phyloP scores from a whole-genome alignment of 495 filamentous ascomycete genomes.

The Annulohypoxylon moriforme region DNA sequence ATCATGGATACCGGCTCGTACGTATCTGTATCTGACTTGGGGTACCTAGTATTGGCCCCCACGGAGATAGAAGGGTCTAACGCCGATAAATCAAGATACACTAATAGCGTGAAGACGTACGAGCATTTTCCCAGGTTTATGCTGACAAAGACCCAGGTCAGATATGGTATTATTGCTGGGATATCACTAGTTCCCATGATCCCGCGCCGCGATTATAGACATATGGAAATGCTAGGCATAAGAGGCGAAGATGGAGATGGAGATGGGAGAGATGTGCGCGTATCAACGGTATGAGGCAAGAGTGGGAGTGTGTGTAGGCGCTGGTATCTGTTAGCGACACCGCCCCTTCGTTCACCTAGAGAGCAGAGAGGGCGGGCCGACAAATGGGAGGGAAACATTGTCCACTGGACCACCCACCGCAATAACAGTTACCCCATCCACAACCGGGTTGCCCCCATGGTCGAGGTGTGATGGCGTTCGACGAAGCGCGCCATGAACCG shows the following conservation, averaged over 20 bases:
- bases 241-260: slow-evolving; percentile 1
- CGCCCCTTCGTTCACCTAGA: slow-evolving; percentile 27
- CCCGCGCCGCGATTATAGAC: neutral
- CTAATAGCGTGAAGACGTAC: neutral
- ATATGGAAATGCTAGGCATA: neutral
- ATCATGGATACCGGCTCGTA: slow-evolving; percentile 4
- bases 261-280: slow-evolving; percentile 1
- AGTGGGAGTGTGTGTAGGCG: slow-evolving; percentile 6
- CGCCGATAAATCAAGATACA: slow-evolving; percentile 21
- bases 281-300: slow-evolving; percentile 7
- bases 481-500: slow-evolving; percentile 33
- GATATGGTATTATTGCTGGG: neutral
- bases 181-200: slow-evolving; percentile 11
- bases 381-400: slow-evolving; percentile 7
- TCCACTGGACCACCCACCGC: neutral
- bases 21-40: slow-evolving; percentile 1
- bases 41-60: neutral
- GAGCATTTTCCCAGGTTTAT: neutral
- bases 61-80: slow-evolving; percentile 27
- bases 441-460: slow-evolving; percentile 27
- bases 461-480: slow-evolving; percentile 20
- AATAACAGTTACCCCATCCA: slow-evolving; percentile 19
- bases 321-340: slow-evolving; percentile 35
- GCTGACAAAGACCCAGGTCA: neutral
- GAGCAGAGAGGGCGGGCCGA: slow-evolving; percentile 1